Conservation (phyloP, 1,284 basidiomycete genomes). For the Ustilago vetiveriae region DNA sequence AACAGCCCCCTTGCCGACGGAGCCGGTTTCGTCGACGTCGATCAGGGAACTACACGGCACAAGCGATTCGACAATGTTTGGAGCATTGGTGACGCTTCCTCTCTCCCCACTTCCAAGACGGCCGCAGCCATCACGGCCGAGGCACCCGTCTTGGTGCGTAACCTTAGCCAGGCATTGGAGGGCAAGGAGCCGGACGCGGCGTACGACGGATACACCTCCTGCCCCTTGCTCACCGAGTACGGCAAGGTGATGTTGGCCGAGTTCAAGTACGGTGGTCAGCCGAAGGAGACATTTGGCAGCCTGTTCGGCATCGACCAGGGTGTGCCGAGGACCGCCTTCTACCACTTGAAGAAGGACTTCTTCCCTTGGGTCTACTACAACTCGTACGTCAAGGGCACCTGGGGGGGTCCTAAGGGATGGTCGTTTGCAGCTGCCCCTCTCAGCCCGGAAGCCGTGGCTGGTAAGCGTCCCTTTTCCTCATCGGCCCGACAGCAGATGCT, state of each 20-base stretch:
- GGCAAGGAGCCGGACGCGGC: conserved; percentile 45
- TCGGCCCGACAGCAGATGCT: background rate
- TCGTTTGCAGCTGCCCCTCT: conserved; percentile 26
- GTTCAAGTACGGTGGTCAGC: conserved; percentile 80
- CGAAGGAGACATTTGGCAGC: conserved; percentile 76
- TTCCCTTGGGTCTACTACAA: conserved; percentile 92
- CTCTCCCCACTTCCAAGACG: conserved; percentile 93
- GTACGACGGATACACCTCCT: conserved; percentile 67
- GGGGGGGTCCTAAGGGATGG: conserved; percentile 64
- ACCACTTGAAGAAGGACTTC: conserved; percentile 89
- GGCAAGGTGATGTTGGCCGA: conserved; percentile 89
- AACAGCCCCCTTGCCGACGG: conserved; percentile 72
- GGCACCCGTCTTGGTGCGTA: conserved; percentile 90
- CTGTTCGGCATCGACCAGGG: conserved; percentile 59
- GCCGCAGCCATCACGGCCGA: conserved; percentile 91
- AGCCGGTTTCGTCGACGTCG: conserved; percentile 76
- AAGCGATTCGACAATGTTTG: conserved; percentile 85
- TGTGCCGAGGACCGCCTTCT: conserved; percentile 75
- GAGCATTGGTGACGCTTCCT: conserved; percentile 87
- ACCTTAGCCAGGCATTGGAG: conserved; percentile 70
- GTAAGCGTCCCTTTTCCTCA: conserved; percentile 32
- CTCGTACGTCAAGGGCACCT: conserved; percentile 76
- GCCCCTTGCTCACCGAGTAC: conserved; percentile 76
- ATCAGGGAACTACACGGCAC: conserved; percentile 82
- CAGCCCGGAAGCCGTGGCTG: conserved; percentile 28